Evolutionary conservation across 2,329 filamentous ascomycete species (phyloP).

Genomic region (Cladosporium oxysporum): DNA sequence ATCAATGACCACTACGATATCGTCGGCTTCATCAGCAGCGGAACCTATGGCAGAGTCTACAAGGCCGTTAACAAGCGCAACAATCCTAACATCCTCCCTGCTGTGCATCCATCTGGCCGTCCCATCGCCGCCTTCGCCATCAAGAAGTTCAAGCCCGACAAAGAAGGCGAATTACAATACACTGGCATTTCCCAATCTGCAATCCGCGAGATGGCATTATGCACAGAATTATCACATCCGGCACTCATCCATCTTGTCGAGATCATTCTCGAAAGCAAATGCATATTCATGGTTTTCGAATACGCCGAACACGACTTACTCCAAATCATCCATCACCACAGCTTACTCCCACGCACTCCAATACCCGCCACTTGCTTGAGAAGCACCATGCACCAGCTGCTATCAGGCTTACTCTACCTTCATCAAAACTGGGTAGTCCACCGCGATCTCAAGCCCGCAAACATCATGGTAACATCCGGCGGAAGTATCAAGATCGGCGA

Average conservation of each 20-base stretch:
- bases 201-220: slow-evolving; percentile 95
- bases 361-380: slow-evolving; percentile 89
- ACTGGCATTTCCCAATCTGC: slow-evolving; percentile 97
- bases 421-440: slow-evolving; percentile 97
- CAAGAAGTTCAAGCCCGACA: slow-evolving; percentile 99
- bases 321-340: slow-evolving; percentile 98
- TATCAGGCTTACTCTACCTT: slow-evolving; percentile 92
- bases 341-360: slow-evolving; percentile 79
- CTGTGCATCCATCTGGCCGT: slow-evolving; percentile 36
- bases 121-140: slow-evolving; percentile 83
- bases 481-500: slow-evolving; percentile 96
- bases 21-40: slow-evolving; percentile 96
- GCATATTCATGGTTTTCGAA: slow-evolving; percentile 99
- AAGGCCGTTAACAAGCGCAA: slow-evolving; percentile 89
- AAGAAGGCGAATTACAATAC: slow-evolving; percentile 96
- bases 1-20: slow-evolving; percentile 94
- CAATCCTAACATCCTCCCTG: slow-evolving; percentile 47
- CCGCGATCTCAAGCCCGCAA: slow-evolving; percentile 94
- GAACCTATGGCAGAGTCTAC: slow-evolving; percentile 97
- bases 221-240: slow-evolving; percentile 82
- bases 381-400: slow-evolving; percentile 91
- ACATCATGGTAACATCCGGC: slow-evolving; percentile 93
- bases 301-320: slow-evolving; percentile 97
- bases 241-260: slow-evolving; percentile 92
- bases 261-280: slow-evolving; percentile 97